Evolutionary conservation across 148 eudicot genomes (phyloP).

Genomic region (Chenopodium berlandieri): DNA sequence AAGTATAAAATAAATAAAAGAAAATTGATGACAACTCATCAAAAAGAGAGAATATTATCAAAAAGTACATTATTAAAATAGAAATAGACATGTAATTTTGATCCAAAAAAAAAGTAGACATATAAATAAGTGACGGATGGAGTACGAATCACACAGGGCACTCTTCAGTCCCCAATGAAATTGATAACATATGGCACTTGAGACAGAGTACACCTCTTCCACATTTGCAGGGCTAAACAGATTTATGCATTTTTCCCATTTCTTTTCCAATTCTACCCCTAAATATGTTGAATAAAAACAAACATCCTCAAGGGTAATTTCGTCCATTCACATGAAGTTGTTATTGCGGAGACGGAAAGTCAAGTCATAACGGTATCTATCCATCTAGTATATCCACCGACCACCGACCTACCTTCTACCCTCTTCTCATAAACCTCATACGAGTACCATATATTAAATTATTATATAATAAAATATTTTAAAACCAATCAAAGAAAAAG

Average conservation of each 20-base stretch:
- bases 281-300: not conserved
- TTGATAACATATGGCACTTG: conserved; percentile 5
- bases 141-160: not conserved
- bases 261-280: not conserved
- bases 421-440: conserved; percentile 16
- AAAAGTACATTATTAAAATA: too few relatives aligned
- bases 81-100: too few relatives aligned
- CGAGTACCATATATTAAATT: not conserved
- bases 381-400: conserved; percentile 38
- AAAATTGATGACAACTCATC: too few relatives aligned
- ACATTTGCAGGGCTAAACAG: conserved; percentile 9
- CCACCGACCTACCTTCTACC: conserved; percentile 51
- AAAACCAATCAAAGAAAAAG: not conserved
- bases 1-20: too few relatives aligned
- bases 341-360: conserved; percentile 44
- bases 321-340: conserved; percentile 22
- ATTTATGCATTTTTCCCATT: not conserved
- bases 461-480: not conserved
- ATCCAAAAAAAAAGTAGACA: too few relatives aligned
- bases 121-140: too few relatives aligned
- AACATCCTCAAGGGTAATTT: conserved; percentile 14
- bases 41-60: too few relatives aligned
- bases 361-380: conserved; percentile 43
- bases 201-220: conserved; percentile 24
- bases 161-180: conserved; percentile 12